Evolutionary conservation across 2,329 filamentous ascomycete genomes (phyloP), one percentile per base, ranked within the genome.

Genomic region (Neophaeococcomyces aloes): DNA sequence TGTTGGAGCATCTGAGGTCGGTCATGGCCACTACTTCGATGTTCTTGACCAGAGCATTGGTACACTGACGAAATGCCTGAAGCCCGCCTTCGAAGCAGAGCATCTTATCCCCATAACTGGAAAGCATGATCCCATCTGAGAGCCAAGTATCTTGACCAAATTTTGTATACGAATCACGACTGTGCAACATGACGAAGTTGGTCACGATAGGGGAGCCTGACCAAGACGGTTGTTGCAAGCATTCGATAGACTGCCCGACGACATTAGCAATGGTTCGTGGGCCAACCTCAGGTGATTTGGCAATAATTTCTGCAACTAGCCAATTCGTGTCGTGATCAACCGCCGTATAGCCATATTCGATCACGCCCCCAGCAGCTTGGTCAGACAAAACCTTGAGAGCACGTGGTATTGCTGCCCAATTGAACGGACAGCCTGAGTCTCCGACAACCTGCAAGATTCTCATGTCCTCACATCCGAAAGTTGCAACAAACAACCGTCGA

Each of bases 131-230:
- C 11, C 39, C 39, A 10, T 42, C 39, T 5, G 39, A 42, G 13
- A 42, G 27, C 39, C 39, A 42, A 10, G 18, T 27, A 21, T 42
- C 39, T 42, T 42, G 30, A n/a, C 39, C 39, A 35, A 42, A 42
- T n/a, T 29, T 35, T 19, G 39, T 42, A 35, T 32, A 13, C 7
- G 18, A 30, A 14, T 29, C 18, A 11, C 7, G 10, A 21, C 29
- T 25, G 17, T 42, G 35, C 30, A 29, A 42, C 21, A 42, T 10
- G 19, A 42, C 31, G 18, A 35, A 42, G 7, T 13, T 14, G 4
- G 10, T 15, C 30, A 42, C 30, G 14, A 34, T 7, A 7, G 13
- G 18, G 3, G 39, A 42, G 8, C 17, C 39, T 29, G 39, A 34
- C 39, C 39, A 42, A 8, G 13, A 5, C 25, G 39, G 11, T 7